Percentiles rank a stretch among this genome's conserved stretches.
phyloP scores from a whole-genome alignment of 116 monocot genomes.

The Cymodocea nodosa region DNA sequence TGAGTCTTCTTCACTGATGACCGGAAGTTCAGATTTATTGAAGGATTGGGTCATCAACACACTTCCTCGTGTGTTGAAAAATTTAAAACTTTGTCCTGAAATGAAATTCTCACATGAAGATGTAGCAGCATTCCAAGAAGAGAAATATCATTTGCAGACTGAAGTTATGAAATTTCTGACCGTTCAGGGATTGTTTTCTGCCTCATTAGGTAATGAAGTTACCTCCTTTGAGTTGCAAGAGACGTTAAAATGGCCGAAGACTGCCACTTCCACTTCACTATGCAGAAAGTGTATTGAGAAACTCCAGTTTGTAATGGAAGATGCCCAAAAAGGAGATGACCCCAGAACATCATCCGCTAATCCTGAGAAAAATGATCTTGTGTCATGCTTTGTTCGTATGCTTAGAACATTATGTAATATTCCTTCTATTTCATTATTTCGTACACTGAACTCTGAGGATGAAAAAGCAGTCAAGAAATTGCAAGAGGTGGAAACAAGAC shows the following conservation, averaged over 20 bases:
- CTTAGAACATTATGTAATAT: conserved; percentile 66
- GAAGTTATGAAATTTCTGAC: conserved; percentile 87
- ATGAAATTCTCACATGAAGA: conserved; percentile 22
- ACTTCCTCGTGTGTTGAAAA: conserved; percentile 73
- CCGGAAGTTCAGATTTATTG: conserved; percentile 47
- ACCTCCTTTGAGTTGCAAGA: conserved; percentile 96
- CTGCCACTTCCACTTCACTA: conserved; percentile 55
- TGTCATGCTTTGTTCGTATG: conserved; percentile 71
- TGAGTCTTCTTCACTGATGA: conserved; percentile 25
- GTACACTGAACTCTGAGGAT: conserved; percentile 62
- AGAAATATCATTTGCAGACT: conserved; percentile 65
- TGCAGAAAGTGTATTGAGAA: conserved; percentile 71
- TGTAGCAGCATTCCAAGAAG: conserved; percentile 23
- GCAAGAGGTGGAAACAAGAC: conserved; percentile 41
- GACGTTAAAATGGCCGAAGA: conserved; percentile 93
- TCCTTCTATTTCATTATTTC: conserved; percentile 88
- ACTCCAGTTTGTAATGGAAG: conserved; percentile 75
- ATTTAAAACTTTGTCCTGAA: conserved; percentile 36
- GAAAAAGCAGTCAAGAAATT: conserved; percentile 69
- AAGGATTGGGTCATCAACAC: conserved; percentile 76
- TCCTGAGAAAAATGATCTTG: conserved; percentile 59
- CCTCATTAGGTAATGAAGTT: conserved; percentile 86
- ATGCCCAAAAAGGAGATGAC: conserved; percentile 73
- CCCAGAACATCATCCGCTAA: conserved; percentile 12
- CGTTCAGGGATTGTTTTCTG: conserved; percentile 90